phyloP scores from a whole-genome alignment of 2,329 filamentous ascomycete species.

The Neopestalotiopsis clavispora region DNA sequence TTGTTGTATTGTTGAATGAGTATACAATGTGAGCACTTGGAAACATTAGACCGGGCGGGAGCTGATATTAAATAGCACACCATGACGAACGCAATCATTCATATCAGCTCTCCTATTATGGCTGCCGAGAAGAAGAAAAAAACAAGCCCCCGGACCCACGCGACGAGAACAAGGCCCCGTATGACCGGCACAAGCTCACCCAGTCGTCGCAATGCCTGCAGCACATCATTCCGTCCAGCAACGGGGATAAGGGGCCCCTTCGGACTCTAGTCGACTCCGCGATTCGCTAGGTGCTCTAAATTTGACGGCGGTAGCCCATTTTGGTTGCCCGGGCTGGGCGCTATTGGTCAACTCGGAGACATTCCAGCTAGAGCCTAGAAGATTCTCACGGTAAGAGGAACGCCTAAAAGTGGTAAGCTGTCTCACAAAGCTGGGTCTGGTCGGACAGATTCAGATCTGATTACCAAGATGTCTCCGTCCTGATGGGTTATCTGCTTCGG shows the following conservation, averaged over 20 bases:
- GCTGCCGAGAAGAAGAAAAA: neutral
- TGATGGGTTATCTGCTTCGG: neutral
- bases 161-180: neutral
- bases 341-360: conserved; percentile 5
- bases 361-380: conserved; percentile 1
- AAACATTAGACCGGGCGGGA: neutral
- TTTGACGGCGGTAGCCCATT: neutral
- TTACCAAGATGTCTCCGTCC: conserved; percentile 7
- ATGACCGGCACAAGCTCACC: neutral
- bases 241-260: conserved; percentile 7
- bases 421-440: neutral
- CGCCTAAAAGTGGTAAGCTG: neutral
- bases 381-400: neutral
- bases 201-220: conserved; percentile 6
- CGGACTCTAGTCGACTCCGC: conserved; percentile 4
- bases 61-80: neutral
- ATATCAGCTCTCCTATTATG: conserved; percentile 3
- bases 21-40: neutral
- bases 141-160: neutral
- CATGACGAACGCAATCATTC: neutral
- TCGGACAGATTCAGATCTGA: conserved; percentile 7
- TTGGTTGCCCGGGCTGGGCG: neutral
- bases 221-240: neutral
- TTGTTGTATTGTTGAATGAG: neutral
- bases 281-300: neutral